Conservation (phyloP, 2,329 filamentous ascomycete genomes). For the Chrysosphaeria jannelii region DNA sequence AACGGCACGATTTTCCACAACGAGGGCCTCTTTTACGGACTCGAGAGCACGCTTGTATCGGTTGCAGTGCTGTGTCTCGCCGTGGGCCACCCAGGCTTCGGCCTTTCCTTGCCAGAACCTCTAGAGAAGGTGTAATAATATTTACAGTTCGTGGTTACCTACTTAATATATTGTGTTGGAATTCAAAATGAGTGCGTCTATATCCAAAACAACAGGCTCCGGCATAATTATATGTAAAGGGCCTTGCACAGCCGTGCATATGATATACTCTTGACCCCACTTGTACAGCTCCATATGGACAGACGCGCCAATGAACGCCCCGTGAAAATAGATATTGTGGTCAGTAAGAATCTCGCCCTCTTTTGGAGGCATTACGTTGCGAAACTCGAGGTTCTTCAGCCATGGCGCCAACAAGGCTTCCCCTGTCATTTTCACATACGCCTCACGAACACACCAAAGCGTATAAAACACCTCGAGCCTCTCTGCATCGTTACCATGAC, state of each 20-base stretch:
- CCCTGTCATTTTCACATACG: slow-evolving; percentile 59
- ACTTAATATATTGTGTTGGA: no score
- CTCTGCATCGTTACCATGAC: slow-evolving; percentile 22
- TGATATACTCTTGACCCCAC: slow-evolving; percentile 20
- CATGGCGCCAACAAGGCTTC: slow-evolving; percentile 46
- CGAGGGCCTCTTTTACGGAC: slow-evolving; percentile 19
- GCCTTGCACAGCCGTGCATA: slow-evolving; percentile 19
- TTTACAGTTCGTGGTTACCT: no score
- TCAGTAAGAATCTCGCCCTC: slow-evolving; percentile 9
- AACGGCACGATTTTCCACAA: slow-evolving; percentile 20
- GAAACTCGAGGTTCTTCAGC: slow-evolving; percentile 41
- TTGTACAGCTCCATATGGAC: slow-evolving; percentile 14
- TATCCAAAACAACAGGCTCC: no score
- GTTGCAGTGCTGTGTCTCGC: slow-evolving; percentile 4
- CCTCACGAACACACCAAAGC: slow-evolving; percentile 52
- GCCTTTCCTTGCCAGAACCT: no score
- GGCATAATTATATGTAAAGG: no score
- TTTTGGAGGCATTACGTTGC: no score
- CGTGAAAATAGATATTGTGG: slow-evolving; percentile 12
- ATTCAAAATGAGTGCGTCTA: no score
- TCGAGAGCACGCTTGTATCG: slow-evolving; percentile 15
- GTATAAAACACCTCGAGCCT: slow-evolving; percentile 45
- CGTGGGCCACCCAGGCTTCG: slow-evolving; percentile 4
- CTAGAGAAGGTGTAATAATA: no score
- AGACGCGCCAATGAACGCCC: no score